phyloP scores from a whole-genome alignment of 23 red algal species.

The Cyanidioschyzon merolae region DNA sequence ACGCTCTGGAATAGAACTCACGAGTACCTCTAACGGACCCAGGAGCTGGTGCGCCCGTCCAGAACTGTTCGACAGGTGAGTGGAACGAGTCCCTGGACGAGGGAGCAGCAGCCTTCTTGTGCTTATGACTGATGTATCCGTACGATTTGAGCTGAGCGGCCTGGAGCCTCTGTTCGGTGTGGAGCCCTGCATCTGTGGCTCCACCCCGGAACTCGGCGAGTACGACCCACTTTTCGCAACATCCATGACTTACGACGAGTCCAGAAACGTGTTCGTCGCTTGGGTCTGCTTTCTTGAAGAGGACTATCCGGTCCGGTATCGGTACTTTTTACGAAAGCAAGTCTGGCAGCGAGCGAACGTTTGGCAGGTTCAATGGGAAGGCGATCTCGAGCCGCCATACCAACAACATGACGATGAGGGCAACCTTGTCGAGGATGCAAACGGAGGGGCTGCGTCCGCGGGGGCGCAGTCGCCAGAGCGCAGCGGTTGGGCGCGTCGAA shows the following conservation, averaged over 20 bases:
- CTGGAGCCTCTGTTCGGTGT: slow-evolving; percentile 9
- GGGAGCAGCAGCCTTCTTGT: too few relatives aligned
- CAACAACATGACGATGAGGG: slow-evolving; percentile 3
- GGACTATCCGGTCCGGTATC: slow-evolving; percentile 13
- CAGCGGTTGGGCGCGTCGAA: background rate
- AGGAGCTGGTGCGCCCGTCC: too few relatives aligned
- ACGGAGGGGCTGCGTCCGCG: background rate
- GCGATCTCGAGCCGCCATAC: background rate
- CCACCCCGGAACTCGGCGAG: slow-evolving; percentile 10
- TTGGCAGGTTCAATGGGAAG: slow-evolving; percentile 12
- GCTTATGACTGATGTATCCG: slow-evolving; percentile 17
- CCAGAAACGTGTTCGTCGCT: background rate
- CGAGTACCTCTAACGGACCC: too few relatives aligned
- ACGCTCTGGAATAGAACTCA: too few relatives aligned
- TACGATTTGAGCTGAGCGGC: background rate
- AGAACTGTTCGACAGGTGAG: too few relatives aligned
- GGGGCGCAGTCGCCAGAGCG: background rate
- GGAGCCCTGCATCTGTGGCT: background rate
- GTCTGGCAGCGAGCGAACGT: slow-evolving; percentile 4
- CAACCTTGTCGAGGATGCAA: background rate
- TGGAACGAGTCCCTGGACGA: too few relatives aligned
- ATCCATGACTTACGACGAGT: slow-evolving; percentile 10
- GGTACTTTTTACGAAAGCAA: slow-evolving; percentile 13
- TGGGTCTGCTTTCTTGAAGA: background rate
- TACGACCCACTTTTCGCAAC: background rate